Evolutionary conservation across 2,329 filamentous ascomycete genomes (phyloP).

Genomic region (Xylaria sp.): DNA sequence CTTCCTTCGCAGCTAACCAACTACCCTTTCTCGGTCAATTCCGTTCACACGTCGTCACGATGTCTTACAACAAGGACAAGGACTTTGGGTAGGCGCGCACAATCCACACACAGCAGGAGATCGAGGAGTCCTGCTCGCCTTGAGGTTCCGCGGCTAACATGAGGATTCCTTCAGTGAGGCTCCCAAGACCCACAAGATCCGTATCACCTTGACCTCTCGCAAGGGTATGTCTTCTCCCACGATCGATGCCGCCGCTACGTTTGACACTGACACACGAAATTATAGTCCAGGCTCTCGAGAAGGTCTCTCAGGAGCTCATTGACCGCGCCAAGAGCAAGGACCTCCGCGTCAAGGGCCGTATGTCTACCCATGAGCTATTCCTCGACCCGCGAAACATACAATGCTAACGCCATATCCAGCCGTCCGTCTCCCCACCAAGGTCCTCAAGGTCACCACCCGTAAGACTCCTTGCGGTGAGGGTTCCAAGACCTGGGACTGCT

Average conservation of each 20-base stretch:
- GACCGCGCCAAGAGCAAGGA: slow-evolving; percentile 99
- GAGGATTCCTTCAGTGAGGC: slow-evolving; percentile 52
- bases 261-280: slow-evolving; percentile 5
- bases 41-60: slow-evolving; percentile 45
- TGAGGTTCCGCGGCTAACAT: not conserved
- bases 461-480: slow-evolving; percentile 99
- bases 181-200: slow-evolving; percentile 42
- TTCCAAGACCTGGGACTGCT: slow-evolving; percentile 99
- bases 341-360: slow-evolving; percentile 83
- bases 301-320: slow-evolving; percentile 96
- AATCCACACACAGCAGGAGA: not conserved
- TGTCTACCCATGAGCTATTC: slow-evolving; percentile 3
- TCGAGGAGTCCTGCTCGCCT: not conserved
- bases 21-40: slow-evolving; percentile 13
- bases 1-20: slow-evolving; percentile 10
- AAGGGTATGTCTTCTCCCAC: slow-evolving; percentile 28
- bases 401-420: slow-evolving; percentile 40
- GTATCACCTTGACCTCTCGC: slow-evolving; percentile 81
- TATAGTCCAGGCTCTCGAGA: slow-evolving; percentile 83
- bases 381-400: not conserved
- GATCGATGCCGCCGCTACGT: not conserved
- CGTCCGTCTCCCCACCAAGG: slow-evolving; percentile 96
- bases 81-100: slow-evolving; percentile 52
- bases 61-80: slow-evolving; percentile 99
- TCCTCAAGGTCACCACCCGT: slow-evolving; percentile 91